Conservation (phyloP, 805 yeast genomes). For the Saturnispora mendoncae region DNA sequence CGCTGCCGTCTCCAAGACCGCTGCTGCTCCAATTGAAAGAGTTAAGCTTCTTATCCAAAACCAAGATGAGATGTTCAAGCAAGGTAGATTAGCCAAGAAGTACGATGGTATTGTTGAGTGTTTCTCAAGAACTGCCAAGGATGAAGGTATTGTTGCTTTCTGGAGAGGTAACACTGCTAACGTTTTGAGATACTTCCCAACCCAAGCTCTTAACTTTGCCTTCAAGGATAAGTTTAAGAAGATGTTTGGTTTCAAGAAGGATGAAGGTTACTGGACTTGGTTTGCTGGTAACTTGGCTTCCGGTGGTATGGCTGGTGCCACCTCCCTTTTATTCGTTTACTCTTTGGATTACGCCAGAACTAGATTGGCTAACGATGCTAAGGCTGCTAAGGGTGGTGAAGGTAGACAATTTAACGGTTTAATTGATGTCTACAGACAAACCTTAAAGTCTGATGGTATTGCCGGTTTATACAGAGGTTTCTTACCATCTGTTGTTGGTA, state of each 20-base stretch:
- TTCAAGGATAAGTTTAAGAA: slow-evolving; percentile 96
- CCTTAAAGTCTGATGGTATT: slow-evolving; percentile 90
- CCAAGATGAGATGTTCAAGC: slow-evolving; percentile 97
- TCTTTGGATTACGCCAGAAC: slow-evolving; percentile 98
- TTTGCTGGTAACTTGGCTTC: slow-evolving; percentile 97
- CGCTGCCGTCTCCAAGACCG: slow-evolving; percentile 97
- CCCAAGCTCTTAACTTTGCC: slow-evolving; percentile 97
- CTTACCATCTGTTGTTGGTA: slow-evolving; percentile 97
- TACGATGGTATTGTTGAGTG: slow-evolving; percentile 90
- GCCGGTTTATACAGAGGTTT: slow-evolving; percentile 99
- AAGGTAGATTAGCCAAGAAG: slow-evolving; percentile 81
- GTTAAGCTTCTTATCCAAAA: slow-evolving; percentile 93
- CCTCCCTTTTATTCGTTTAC: slow-evolving; percentile 87
- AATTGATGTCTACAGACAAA: slow-evolving; percentile 92
- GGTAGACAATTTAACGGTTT: slow-evolving; percentile 98
- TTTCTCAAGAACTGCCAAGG: slow-evolving; percentile 89
- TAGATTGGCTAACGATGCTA: slow-evolving; percentile 97
- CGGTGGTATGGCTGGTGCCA: slow-evolving; percentile 98
- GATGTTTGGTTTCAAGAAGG: slow-evolving; percentile 95
- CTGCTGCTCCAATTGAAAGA: slow-evolving; percentile 96
- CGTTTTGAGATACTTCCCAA: slow-evolving; percentile 98
- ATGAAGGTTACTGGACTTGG: slow-evolving; percentile 87
- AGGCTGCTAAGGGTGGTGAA: slow-evolving; percentile 62
- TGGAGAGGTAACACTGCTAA: slow-evolving; percentile 99
- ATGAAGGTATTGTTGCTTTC: slow-evolving; percentile 88